Conservation (phyloP, 768 basidiomycete genomes). For the Boletus bicolor region DNA sequence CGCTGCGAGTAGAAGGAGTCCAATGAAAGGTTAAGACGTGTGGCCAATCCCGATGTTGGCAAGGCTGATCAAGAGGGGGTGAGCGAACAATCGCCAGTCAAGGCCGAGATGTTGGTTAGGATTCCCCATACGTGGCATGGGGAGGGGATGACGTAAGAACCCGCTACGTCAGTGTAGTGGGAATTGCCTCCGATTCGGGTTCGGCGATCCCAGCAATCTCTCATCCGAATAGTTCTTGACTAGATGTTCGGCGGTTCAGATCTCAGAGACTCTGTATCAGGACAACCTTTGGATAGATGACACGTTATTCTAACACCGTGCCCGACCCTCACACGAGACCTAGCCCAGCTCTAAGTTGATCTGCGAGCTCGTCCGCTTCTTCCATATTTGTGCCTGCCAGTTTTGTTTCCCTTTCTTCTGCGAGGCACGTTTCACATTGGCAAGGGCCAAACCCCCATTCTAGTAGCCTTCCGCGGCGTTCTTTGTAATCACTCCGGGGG, state of each 20-base stretch:
- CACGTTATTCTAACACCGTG: not conserved
- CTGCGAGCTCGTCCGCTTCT: slow-evolving; percentile 47
- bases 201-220: not conserved
- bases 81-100: too few species aligned
- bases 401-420: slow-evolving; percentile 44
- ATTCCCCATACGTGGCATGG: too few species aligned
- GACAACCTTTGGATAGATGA: not conserved
- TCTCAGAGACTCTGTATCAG: not conserved
- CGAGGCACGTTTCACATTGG: slow-evolving; percentile 60
- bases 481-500: slow-evolving; percentile 39
- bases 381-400: slow-evolving; percentile 1
- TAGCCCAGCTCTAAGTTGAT: slow-evolving; percentile 61
- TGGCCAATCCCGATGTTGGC: too few species aligned
- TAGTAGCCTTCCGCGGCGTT: slow-evolving; percentile 50
- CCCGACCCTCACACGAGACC: slow-evolving; percentile 41
- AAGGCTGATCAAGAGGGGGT: too few species aligned
- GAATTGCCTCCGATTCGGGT: too few species aligned
- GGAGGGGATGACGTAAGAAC: too few species aligned
- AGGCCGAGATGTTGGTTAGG: too few species aligned
- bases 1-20: too few species aligned
- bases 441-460: slow-evolving; percentile 80
- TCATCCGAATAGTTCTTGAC: not conserved
- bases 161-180: too few species aligned
- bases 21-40: too few species aligned
- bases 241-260: too few species aligned